Base-by-base conservation (phyloP, 176 grass and related monocot species). In the Phragmites australis region DNA sequence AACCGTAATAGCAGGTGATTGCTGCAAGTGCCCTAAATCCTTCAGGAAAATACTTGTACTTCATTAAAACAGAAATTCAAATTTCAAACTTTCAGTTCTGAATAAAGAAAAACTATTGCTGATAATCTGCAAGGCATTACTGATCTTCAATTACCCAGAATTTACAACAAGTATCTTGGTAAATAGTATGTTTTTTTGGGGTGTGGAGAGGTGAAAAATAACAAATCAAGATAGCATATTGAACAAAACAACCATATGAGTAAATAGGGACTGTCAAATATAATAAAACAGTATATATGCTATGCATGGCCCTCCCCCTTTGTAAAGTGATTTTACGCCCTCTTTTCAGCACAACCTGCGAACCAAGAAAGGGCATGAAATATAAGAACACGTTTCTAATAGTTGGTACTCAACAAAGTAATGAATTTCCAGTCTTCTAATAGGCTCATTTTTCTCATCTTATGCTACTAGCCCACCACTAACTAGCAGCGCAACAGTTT, bases 241-340 rank as follows among this genome's bases (percentile, higher is more conserved):
- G 8, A 63, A 63, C 10, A 64, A 65, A 65, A 23, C 27, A 78
- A 63, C 25, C 6, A 52, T 23, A 39, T 7, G 2, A 53, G 30
- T 66, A 66, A 58, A 74, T 29, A 15, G 30, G 8, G 10, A 19
- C 21, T 56, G 11, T 30, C 17, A 65, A 45, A 48, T 58, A 70
- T 0, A 69, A 39, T 18, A 9, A 45, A 1, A 79, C 42, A 56
- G 37, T 14, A 31, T 71, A 65, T n/a, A 63, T 55, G 50, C 6
- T 0, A 42, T 26, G 37, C 62, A 60, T 47, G 45, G 46, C 50
- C 39, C 89, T 92, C 74, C 93, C 90, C 96, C 90, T 91, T 95
- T 95, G 80, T 95, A 99, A 87, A 99, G 86, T 58, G 90, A 83
- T 61, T 85, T 88, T 39, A 93, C 41, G 32, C 96, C 92, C 78